Conservation (phyloP, 2,329 filamentous ascomycete genomes). For the Alternaria postmessia region DNA sequence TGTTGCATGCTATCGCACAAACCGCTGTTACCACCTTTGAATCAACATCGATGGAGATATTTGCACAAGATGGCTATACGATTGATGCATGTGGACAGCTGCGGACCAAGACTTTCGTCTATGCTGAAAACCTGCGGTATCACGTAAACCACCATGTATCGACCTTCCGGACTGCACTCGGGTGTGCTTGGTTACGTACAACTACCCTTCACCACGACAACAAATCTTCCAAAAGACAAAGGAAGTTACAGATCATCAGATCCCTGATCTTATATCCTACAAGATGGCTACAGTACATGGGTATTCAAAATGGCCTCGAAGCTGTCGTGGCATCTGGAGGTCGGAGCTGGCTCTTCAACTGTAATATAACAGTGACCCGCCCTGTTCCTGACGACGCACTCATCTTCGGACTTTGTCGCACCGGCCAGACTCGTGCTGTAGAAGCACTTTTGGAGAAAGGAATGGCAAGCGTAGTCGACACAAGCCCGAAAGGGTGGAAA, state of each 20-base stretch:
- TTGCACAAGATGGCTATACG: constrained; percentile 22
- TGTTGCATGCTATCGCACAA: constrained; percentile 17
- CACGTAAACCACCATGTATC: not conserved
- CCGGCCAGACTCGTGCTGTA: constrained; percentile 21
- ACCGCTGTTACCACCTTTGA: constrained; percentile 18
- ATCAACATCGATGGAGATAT: constrained; percentile 21
- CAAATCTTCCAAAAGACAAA: not conserved
- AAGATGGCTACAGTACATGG: constrained; percentile 16
- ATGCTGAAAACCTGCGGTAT: not conserved
- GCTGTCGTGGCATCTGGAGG: constrained; percentile 14
- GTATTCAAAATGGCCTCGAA: constrained; percentile 15
- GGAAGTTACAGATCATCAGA: not conserved
- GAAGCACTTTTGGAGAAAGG: constrained; percentile 16
- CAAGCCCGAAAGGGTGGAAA: constrained; percentile 6
- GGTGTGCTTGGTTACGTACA: not conserved
- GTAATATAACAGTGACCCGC: constrained; percentile 8
- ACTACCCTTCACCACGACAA: not conserved
- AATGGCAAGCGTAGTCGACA: constrained; percentile 23
- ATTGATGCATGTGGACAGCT: constrained; percentile 21
- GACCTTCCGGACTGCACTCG: not conserved
- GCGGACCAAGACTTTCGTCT: not conserved
- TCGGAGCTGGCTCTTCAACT: constrained; percentile 20
- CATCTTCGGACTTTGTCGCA: constrained; percentile 22
- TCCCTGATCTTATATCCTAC: not conserved
- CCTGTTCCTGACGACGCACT: constrained; percentile 20